Conservation (phyloP, 192 early-diverging fungal genomes). For the Funneliformis mosseae region DNA sequence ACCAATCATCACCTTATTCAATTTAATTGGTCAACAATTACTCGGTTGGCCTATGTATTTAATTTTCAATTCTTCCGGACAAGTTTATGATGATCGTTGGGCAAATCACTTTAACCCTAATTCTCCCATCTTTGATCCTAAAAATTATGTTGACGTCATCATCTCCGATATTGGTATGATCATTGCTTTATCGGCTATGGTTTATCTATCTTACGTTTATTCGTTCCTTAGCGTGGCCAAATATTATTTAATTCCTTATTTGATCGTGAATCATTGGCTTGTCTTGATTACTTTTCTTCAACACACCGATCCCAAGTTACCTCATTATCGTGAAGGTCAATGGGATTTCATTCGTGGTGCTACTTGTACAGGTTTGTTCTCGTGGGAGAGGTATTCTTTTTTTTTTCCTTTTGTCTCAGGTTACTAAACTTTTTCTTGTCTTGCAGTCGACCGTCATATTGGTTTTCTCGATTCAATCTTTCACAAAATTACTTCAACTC, state of each 20-base stretch:
- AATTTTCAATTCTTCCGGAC: conserved; percentile 76
- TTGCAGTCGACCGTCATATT: conserved; percentile 88
- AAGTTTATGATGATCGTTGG: conserved; percentile 64
- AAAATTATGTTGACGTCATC: conserved; percentile 71
- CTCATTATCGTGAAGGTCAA: conserved; percentile 82
- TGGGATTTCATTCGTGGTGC: conserved; percentile 96
- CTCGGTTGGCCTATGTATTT: conserved; percentile 93
- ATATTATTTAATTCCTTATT: conserved; percentile 91
- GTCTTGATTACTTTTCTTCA: conserved; percentile 96
- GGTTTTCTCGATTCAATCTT: conserved; percentile 86
- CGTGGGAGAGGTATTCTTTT: background rate
- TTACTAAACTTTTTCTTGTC: background rate
- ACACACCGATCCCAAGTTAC: conserved; percentile 86
- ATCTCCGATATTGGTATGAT: conserved; percentile 77
- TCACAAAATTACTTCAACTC: conserved; percentile 84
- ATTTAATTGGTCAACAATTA: conserved; percentile 68
- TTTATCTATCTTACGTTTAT: conserved; percentile 52
- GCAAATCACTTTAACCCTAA: conserved; percentile 88
- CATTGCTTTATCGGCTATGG: conserved; percentile 54
- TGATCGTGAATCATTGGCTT: conserved; percentile 93
- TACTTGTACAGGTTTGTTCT: conserved; percentile 50
- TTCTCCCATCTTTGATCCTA: conserved; percentile 77
- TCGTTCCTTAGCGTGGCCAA: conserved; percentile 65
- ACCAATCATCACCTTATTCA: conserved; percentile 68
- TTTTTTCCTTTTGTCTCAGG: background rate